Percentiles rank a stretch among this genome's conserved stretches.
Evolutionary conservation across 2,329 filamentous ascomycete genomes (phyloP).

Genomic region (Arthroderma sp.): DNA sequence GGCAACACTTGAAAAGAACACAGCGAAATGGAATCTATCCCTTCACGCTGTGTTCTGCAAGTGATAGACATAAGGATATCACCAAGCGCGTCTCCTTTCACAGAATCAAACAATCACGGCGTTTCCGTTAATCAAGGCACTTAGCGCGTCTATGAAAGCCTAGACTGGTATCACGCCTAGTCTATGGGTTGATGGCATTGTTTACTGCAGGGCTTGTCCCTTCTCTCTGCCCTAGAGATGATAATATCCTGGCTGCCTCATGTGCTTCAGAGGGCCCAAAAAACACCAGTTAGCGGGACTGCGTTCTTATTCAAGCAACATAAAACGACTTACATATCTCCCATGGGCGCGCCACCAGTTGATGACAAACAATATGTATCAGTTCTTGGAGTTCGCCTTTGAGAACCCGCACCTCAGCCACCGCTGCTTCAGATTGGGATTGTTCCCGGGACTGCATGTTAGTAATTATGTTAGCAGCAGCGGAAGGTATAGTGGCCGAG

Average conservation of each 20-base stretch:
- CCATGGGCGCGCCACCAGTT: conserved; percentile 8
- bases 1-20: too few relatives aligned
- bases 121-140: too few relatives aligned
- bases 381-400: conserved; percentile 9
- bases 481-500: neutral
- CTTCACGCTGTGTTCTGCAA: too few relatives aligned
- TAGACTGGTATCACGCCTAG: too few relatives aligned
- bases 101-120: too few relatives aligned
- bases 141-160: too few relatives aligned
- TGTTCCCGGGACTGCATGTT: conserved; percentile 11
- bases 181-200: too few relatives aligned
- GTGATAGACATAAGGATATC: too few relatives aligned
- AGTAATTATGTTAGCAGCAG: conserved; percentile 5
- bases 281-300: neutral
- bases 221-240: conserved; percentile 8
- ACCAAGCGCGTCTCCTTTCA: too few relatives aligned
- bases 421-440: conserved; percentile 3
- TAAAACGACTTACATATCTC: conserved; percentile 10
- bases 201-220: neutral
- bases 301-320: neutral
- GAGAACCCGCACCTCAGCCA: conserved; percentile 6
- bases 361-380: conserved; percentile 7
- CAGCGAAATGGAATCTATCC: too few relatives aligned
- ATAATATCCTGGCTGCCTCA: conserved; percentile 9
- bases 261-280: conserved; percentile 4